Base-by-base conservation (phyloP, 164 flowering plant species). In the Hamamelis virginiana region DNA sequence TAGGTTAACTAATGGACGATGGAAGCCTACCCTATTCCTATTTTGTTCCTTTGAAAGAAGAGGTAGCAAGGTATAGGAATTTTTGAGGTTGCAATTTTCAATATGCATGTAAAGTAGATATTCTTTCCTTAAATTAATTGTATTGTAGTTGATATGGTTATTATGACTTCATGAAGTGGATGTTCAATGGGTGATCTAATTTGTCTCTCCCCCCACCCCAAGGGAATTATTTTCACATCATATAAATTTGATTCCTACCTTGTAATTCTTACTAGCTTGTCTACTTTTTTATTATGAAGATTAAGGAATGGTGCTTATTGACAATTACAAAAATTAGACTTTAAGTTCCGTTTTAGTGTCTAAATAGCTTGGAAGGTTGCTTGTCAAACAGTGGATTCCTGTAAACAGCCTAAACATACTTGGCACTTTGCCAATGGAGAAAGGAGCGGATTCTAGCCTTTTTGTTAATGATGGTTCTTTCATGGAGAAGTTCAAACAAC, bases 381-480 rank as follows among this genome's bases (percentile, higher is more conserved):
- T 80, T 82, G 74, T 80, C 80, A 52, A 78, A 79, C 85, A 82
- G 81, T 75, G 78, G 59, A 53, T 76, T 64, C 51, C 73, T 64
- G 48, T 63, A 68, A 69, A 72, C 74, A 67, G 69, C 66, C 45
- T 75, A 44, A 47, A 58, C 19, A 25, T 27, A 27, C 26, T 67
- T 68, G 58, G 68, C 56, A 67, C 62, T 61, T 75, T 62, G 43
- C 60, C 72, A 65, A 91, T 91, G 97, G 92, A 86, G 63, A 89
- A 90, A 79, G 69, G 77, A 71, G 71, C 22, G 59, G 85, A 79
- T 51, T 61, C 94, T 76, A 69, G 80, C 66, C 80, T 94, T 23
- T 94, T 91, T 80, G 93, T 83, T 47, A 91, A 91, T 84, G 98
- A 94, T 80, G 97, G 98, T 43, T 94, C 98, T 1, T 94, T 91